Base-by-base conservation (phyloP, 2,329 filamentous ascomycete species). In the Venturia aucupariae region DNA sequence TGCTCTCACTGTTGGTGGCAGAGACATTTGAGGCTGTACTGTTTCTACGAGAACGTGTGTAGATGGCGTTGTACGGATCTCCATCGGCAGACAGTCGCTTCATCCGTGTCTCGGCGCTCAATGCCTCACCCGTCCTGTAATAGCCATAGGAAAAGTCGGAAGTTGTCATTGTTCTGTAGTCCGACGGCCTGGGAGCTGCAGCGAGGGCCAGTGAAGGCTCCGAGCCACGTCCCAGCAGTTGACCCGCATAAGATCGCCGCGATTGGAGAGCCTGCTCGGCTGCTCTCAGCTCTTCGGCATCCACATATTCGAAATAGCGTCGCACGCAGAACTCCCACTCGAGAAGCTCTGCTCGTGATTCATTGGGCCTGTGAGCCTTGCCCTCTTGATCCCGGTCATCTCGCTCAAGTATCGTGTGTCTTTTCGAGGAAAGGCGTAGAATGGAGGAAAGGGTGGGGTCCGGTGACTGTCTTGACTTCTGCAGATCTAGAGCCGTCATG, bases 401-500 rank as follows among this genome's bases (percentile, higher is more conserved):
- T 32, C 46, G 27, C 24, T 65, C 64, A 44, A 57, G 44, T 11
- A 51, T 38, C 7, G 46, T 32, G 30, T 65, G 64, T n/a, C 64
- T 24, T 39, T 59, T 54, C 42, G 63, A n/a, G 17, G 60, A 24
- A n/a, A 13, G 60, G 8, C 60, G 64, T 32, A 65, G 22, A 38
- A 65, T 65, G n/a, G 44, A 30, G 22, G 46, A 41, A 38, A 64
- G 57, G 17, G 19, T 41, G 17, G 63, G 30, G 38, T 64, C 63
- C 38, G 63, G 13, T 22, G 51, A 27, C 10, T 42, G n/a, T 15
- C 59, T 64, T 13, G 30, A 11, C 30, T 38, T 39, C 41, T 65
- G 64, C 57, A 65, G 22, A 17, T 65, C 60, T 2, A 62, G 60
- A 19, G 64, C 64, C 27, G 64, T 65, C 32, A 46, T 65, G 44